These are phyloP conservation scores for Leccinum aurantiacum DNA, from an alignment of 768 basidiomycete species.

Conservation along the genomic window DNA sequence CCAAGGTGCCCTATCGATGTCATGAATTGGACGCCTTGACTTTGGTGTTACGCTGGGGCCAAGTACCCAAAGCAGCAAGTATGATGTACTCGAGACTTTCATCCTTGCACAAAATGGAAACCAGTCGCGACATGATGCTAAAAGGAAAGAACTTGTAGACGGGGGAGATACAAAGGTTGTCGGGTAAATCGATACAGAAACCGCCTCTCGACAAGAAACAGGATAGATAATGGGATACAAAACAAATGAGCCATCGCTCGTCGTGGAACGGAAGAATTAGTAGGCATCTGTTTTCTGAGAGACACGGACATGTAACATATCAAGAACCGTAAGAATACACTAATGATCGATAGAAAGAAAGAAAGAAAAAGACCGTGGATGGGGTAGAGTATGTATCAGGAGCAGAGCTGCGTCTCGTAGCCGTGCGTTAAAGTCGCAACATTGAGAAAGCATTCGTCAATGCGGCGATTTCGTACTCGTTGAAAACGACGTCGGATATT, in stretches of 20 bases:
- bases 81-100: not conserved
- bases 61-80: not conserved
- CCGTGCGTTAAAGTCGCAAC: constrained; percentile 16
- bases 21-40: not conserved
- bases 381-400: not conserved
- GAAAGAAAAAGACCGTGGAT: not conserved
- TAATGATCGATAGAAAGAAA: not conserved
- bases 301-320: not conserved
- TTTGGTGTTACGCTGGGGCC: not conserved
- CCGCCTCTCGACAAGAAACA: not conserved
- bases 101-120: not conserved
- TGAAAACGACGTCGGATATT: not conserved
- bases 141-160: not conserved
- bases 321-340: constrained; percentile 2
- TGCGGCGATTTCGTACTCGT: constrained; percentile 17
- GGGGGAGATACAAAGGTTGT: not conserved
- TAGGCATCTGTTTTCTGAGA: not conserved
- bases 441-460: constrained; percentile 24
- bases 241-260: not conserved
- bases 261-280: not conserved
- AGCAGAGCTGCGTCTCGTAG: not conserved
- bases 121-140: not conserved
- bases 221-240: constrained; percentile 6
- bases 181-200: not conserved
- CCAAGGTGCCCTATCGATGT: not conserved